Base-by-base conservation (phyloP, 177 flowering plant genomes). In the Vitis hybrid region DNA sequence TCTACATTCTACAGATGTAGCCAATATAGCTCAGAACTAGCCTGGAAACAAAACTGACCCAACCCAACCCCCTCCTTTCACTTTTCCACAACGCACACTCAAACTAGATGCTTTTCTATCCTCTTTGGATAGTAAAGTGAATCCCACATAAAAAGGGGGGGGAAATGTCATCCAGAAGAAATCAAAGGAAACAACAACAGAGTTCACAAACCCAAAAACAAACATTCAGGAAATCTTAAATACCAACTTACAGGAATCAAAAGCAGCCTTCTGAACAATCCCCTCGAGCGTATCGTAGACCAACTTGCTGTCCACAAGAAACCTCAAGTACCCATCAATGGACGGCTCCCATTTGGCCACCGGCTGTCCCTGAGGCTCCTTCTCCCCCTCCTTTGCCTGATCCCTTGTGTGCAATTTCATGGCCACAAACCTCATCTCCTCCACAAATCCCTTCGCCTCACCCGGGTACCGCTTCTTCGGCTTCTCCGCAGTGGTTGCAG, bases 361-460 rank as follows among this genome's bases (percentile, higher is more conserved):
- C 0, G 94, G 83, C 49, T 71, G 73, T 27, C 76, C 86, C 50
- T 87, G 80, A 9, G 89, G 75, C 60, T 80, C 77, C 82, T 87
- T 93, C 85, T 93, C 93, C 3, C 99, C 99, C 63, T 92, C 98
- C 75, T 74, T 93, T 0, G 98, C 85, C 71, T 93, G 97, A 61
- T 95, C 98, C 67, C 60, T 93, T 0, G 97, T 95, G 74, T 95
- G 99, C 84, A 95, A 70, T 65, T 84, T 95, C 99, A 95, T 90
- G 0, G 98, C 97, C 74, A 93, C 97, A 71, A 87, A 89, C 74
- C 94, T 83, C 97, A 95, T 90, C 83, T 95, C 99, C 85, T 88
- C 97, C 75, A 93, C 96, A 75, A 95, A 95, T 71, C 98, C 98
- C 75, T 90, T 90, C 27, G 85, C 80, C 81, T 91, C 96, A 1